Percentiles rank a stretch among this genome's conserved stretches.
Conservation (phyloP, 352 stramenopile species). For the Hyaloperonospora brassicae region DNA sequence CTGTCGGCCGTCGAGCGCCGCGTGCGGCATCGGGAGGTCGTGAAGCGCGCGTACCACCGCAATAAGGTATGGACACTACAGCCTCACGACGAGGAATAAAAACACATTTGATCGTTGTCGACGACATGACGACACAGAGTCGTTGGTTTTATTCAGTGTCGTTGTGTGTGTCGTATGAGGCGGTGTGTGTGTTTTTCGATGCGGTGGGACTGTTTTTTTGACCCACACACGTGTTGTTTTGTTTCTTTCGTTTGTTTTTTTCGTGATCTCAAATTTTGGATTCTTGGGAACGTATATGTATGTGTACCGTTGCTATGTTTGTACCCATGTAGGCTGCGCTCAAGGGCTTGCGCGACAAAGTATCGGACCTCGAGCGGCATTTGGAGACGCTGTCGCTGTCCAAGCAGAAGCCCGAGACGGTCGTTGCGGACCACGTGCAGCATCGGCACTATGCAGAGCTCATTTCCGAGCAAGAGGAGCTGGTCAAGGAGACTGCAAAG, state of each 20-base stretch:
- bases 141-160: background rate
- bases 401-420: constrained; percentile 8
- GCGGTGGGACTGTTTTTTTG: too few relatives aligned
- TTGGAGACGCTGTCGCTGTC: constrained; percentile 34
- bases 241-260: too few relatives aligned
- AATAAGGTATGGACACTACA: constrained; percentile 40
- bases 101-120: too few relatives aligned
- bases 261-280: too few relatives aligned
- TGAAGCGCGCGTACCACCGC: constrained; percentile 65
- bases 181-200: background rate
- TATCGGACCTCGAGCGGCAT: constrained; percentile 45
- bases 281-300: too few relatives aligned
- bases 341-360: constrained; percentile 41
- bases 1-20: constrained; percentile 49
- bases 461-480: constrained; percentile 30
- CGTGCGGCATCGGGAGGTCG: constrained; percentile 57
- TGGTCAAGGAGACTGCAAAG: constrained; percentile 35
- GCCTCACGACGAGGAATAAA: too few relatives aligned
- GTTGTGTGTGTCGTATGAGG: background rate
- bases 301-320: background rate
- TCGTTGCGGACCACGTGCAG: background rate
- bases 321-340: constrained; percentile 30
- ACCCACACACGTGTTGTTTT: too few relatives aligned
- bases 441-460: constrained; percentile 35
- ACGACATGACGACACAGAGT: background rate